phyloP scores from a whole-genome alignment of 2,329 filamentous ascomycete genomes.

The Mollisiaceae sp. region DNA sequence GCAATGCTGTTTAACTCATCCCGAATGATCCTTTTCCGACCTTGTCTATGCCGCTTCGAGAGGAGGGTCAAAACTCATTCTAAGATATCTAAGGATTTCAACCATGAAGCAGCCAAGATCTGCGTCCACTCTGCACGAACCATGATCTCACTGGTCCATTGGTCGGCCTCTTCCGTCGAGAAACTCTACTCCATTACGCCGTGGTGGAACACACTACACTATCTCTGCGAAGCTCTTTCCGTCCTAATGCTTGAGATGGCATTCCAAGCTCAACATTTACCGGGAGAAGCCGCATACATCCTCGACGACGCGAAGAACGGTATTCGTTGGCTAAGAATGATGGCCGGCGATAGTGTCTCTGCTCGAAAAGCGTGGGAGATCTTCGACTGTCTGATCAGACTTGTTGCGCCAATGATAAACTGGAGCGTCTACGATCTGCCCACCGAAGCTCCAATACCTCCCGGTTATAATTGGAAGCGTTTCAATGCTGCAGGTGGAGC shows the following conservation, averaged over 20 bases:
- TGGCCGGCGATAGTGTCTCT: constrained; percentile 32
- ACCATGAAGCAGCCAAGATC: constrained; percentile 27
- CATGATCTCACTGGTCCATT: constrained; percentile 31
- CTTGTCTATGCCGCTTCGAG: constrained; percentile 37
- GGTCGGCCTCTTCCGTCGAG: constrained; percentile 16
- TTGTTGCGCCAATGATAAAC: constrained; percentile 30
- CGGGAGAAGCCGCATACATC: constrained; percentile 30
- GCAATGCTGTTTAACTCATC: constrained; percentile 34
- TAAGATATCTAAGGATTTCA: constrained; percentile 29
- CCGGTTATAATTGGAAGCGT: constrained; percentile 28
- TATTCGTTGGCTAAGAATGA: constrained; percentile 32
- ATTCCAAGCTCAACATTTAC: constrained; percentile 35
- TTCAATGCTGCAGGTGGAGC: constrained; percentile 9
- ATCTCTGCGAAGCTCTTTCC: constrained; percentile 37
- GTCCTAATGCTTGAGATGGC: constrained; percentile 37
- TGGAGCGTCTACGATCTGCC: constrained; percentile 31
- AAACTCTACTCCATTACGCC: constrained; percentile 31
- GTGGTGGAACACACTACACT: constrained; percentile 38
- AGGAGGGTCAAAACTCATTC: constrained; percentile 27
- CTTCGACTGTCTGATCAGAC: constrained; percentile 34
- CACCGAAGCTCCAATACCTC: constrained; percentile 31
- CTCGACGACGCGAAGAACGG: constrained; percentile 36
- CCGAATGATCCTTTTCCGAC: constrained; percentile 39
- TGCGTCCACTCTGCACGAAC: constrained; percentile 34
- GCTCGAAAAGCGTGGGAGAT: constrained; percentile 40